Percentiles rank a stretch among this genome's conserved stretches.
Conservation (phyloP, 805 yeast species). For the Hanseniaspora jakobsenii region DNA sequence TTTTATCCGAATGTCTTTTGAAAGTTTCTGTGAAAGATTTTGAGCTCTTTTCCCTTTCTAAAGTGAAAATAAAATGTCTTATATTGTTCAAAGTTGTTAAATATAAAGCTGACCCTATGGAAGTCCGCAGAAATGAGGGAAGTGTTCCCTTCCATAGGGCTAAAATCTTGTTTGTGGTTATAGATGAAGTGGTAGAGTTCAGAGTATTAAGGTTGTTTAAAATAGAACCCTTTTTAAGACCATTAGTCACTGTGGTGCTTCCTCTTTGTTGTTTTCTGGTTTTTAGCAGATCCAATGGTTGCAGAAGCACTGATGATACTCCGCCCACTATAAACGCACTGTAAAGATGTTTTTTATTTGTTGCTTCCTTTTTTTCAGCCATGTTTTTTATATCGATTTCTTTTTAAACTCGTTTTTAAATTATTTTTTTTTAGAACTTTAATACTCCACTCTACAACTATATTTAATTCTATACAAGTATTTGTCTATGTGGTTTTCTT, state of each 20-base stretch:
- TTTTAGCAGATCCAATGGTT: constrained; percentile 80
- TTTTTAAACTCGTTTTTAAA: background rate
- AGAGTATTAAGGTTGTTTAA: constrained; percentile 30
- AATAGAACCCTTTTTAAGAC: constrained; percentile 20
- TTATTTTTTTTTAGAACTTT: too few species aligned
- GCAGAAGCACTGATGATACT: constrained; percentile 64
- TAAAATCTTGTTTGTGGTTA: too few species aligned
- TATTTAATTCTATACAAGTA: too few species aligned
- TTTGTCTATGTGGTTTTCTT: too few species aligned
- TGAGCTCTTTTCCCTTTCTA: background rate
- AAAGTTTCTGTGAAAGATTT: too few species aligned
- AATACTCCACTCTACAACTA: too few species aligned
- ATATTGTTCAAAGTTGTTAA: constrained; percentile 56
- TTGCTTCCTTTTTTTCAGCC: background rate
- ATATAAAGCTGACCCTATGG: constrained; percentile 81
- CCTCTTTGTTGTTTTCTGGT: constrained; percentile 66
- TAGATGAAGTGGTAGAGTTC: too few species aligned
- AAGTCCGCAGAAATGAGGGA: constrained; percentile 81
- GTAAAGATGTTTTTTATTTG: constrained; percentile 41
- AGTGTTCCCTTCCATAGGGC: constrained; percentile 87
- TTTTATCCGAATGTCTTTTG: too few species aligned
- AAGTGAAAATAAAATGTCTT: constrained; percentile 28
- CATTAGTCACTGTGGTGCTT: constrained; percentile 15
- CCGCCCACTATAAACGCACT: constrained; percentile 84
- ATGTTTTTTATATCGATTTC: background rate